Conservation (phyloP, 2,329 filamentous ascomycete species). For the Thielaviopsis euricoi region DNA sequence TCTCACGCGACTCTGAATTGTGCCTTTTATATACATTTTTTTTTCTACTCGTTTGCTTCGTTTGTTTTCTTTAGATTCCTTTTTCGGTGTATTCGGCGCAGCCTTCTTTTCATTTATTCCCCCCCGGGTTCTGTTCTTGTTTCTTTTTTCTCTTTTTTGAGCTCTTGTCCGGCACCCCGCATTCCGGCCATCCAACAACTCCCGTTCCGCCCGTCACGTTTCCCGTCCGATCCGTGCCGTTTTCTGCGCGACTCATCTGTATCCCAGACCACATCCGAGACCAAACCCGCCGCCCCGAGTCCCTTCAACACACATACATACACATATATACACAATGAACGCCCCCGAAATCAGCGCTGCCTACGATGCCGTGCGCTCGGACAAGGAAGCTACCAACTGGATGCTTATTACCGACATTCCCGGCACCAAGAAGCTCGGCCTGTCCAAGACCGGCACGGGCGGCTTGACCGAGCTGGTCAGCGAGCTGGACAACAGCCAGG, state of each 20-base stretch:
- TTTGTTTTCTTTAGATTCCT: background rate
- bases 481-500: slow-evolving; percentile 39
- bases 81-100: background rate
- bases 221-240: background rate
- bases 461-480: slow-evolving; percentile 41
- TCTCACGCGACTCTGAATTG: background rate
- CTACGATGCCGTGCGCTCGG: slow-evolving; percentile 50
- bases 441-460: slow-evolving; percentile 41
- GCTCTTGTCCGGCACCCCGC: background rate
- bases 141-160: background rate
- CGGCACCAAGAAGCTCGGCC: slow-evolving; percentile 37
- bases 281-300: background rate
- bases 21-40: background rate
- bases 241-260: background rate
- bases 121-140: too few relatives aligned
- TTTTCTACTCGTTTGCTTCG: background rate
- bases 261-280: background rate
- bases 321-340: slow-evolving; percentile 20
- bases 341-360: slow-evolving; percentile 43
- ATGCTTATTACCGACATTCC: slow-evolving; percentile 46
- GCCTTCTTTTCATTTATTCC: background rate
- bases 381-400: slow-evolving; percentile 51
- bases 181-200: background rate
- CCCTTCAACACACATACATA: too few relatives aligned
- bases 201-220: background rate